Evolutionary conservation across 2,329 filamentous ascomycete species (phyloP), one percentile per base, ranked within the genome.

Genomic region (Ascochyta lentis): DNA sequence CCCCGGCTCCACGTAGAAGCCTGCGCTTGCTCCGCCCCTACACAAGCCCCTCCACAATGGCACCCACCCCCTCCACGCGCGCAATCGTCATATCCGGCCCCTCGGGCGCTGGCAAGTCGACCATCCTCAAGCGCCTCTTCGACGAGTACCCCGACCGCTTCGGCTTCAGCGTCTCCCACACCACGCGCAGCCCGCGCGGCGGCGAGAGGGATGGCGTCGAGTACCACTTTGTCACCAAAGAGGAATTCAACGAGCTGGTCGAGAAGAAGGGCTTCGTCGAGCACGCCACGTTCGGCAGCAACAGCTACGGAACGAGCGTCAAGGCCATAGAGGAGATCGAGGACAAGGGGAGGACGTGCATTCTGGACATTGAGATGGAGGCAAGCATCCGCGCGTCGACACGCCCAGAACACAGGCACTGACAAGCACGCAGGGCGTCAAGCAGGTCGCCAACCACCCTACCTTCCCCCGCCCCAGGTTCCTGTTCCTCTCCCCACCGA

Each of bases 311-410:
- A 53, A 96, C 92, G 5, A 91, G 86, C 73, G 87, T 91, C 70
- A 82, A 84, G 76, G 91, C 91, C 26, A 91, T 96, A 60, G 84
- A 88, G 75, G 86, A 91, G 69, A 87, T 93, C 74, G 84, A 84
- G 2, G 84, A 85, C 58, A 86, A 88, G 78, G 89, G 87, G 16
- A 84, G 83, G 69, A 86, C 92, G 38, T 94, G 93, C 59, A 87
- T 97, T 43, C 80, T 97, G 65, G 94, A 98, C 75, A 98, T 97
- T 72, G 94, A 97, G 83, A 96, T 97, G 91, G 92, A 96, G 85
- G 88, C 89, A 73, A 6, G 60, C 46, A 19, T 1, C 4, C 8
- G 12, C n/a, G 19, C 19, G 10, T 37, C 2, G 9, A 8, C 6
- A 37, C n/a, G 29, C 16, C 35, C n/a, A 12, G 7, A n/a, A 7